Evolutionary conservation across 257 asterid genomes (phyloP), one percentile per base, ranked within the genome.

Genomic region (Petunia axillaris): DNA sequence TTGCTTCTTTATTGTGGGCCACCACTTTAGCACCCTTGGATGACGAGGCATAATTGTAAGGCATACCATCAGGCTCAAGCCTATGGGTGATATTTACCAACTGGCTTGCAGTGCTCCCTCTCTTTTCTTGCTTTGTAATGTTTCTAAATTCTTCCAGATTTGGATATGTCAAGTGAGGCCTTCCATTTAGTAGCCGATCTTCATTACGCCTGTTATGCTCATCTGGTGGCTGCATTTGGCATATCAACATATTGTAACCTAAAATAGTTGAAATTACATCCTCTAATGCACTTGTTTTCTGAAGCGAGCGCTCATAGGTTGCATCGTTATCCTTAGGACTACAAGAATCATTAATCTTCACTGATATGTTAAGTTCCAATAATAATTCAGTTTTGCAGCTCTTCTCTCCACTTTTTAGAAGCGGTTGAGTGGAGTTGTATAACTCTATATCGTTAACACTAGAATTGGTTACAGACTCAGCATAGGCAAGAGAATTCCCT

Each of bases 1-100:
- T 93, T 2, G 98, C 96, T 85, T 91, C 99, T 87, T 92, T 94
- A 83, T 96, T 96, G 68, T 88, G 91, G 37, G 91, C 90, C 48
- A 96, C 96, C 78, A 96, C 93, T 87, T 96, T 96, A 10, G 99
- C 98, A 66, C 99, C 99, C 88, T 94, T 94, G 65, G 97, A 85
- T 55, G 94, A 87, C 3, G 97, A 90, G 67, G 99, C 99, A 83
- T 96, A 94, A 84, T 96, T 92, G 86, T 92, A 92, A 4, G 94
- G 92, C 1, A 89, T 91, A 65, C 98, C 99, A 53, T 94, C 98
- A 10, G 97, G 95, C 84, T 96, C 97, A 2, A 94, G 95, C 82
- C 99, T 81, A 75, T 90, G 98, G 78, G 95, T 90, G 84, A 92
- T 89, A 85, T 90, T 96, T 6, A 87, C 86, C 43, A 87, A 85